Evolutionary conservation across 352 stramenopile genomes (phyloP).

Genomic region (Phytophthora brassicae): DNA sequence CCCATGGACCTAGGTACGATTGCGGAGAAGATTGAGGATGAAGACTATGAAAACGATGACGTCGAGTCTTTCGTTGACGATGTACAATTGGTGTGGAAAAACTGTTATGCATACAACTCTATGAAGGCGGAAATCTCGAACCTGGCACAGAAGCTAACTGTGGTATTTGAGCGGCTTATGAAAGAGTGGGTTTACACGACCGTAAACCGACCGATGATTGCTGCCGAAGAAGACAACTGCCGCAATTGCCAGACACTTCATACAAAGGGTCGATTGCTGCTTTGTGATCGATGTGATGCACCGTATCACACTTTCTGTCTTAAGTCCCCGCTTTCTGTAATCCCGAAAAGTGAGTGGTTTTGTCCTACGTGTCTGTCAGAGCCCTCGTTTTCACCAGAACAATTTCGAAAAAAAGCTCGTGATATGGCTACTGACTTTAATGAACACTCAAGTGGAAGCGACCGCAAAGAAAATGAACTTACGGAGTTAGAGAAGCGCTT

Average conservation of each 20-base stretch:
- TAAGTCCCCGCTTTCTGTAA: slow-evolving; percentile 45
- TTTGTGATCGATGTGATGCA: slow-evolving; percentile 84
- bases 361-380: slow-evolving; percentile 63
- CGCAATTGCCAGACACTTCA: slow-evolving; percentile 74
- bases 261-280: slow-evolving; percentile 59
- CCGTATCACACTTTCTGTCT: slow-evolving; percentile 86
- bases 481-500: slow-evolving; percentile 72
- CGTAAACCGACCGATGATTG: slow-evolving; percentile 51
- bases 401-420: slow-evolving; percentile 47
- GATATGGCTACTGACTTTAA: slow-evolving; percentile 24
- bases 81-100: slow-evolving; percentile 83
- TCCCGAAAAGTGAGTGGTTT: slow-evolving; percentile 78
- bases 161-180: slow-evolving; percentile 81
- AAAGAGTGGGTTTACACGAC: slow-evolving; percentile 77
- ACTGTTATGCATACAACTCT: slow-evolving; percentile 86
- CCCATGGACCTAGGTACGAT: slow-evolving; percentile 86
- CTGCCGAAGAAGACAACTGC: slow-evolving; percentile 78
- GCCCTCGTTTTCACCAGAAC: slow-evolving; percentile 54
- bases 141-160: slow-evolving; percentile 71
- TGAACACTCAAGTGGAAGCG: slow-evolving; percentile 9
- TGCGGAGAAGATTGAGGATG: slow-evolving; percentile 80
- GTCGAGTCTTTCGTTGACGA: slow-evolving; percentile 83
- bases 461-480: slow-evolving; percentile 45
- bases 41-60: slow-evolving; percentile 85
- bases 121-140: slow-evolving; percentile 78